Evolutionary conservation across 148 eudicot species (phyloP), one percentile per base, ranked within the genome.

Genomic region (Rhododendron griersonianum): DNA sequence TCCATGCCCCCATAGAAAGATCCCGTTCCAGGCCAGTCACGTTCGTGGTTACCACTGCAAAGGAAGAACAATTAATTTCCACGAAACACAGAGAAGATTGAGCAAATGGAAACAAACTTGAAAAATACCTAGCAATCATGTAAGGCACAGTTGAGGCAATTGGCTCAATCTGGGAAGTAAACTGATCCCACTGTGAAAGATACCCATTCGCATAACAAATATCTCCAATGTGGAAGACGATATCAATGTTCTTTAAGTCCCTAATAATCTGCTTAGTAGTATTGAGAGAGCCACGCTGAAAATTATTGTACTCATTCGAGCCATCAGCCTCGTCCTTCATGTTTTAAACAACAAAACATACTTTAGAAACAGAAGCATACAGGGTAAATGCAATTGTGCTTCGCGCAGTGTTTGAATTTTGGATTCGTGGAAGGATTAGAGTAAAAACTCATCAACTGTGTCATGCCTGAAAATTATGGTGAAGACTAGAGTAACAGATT

Each of bases 41-140:
- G 95, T 88, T 96, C 98, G 77, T 96, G 98, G 90, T 96, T 96
- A 11, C 98, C 98, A 79, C 98, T 96, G 84, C 63, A 83, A 11
- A 83, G 21, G 4, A 78, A 16, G 41, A 83, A 55, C 23, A 67
- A 7, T 14, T 37, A 65, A 51, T 81, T 74, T 74, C 74, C 8
- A 80, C 45, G 41, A 11, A n/a, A 15, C 30, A 81, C n/a, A 45
- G 14, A 59, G 15, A 16, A 30, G 44, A 55, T 28, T 69, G 82
- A 41, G 5, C 50, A 10, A n/a, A 35, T 41, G 8, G 45, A 41
- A 41, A 41, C 45, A 6, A 80, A 86, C 53, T 86, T 86, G 73
- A 23, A 73, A 39, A 51, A 25, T 55, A 82, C 87, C 99, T 88
- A 79, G 86, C 90, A 80, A 84, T 86, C 90, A 88, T 88, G 83